Evolutionary conservation across 139 green algal genomes (phyloP).

Genomic region (Dunaliella sp.): DNA sequence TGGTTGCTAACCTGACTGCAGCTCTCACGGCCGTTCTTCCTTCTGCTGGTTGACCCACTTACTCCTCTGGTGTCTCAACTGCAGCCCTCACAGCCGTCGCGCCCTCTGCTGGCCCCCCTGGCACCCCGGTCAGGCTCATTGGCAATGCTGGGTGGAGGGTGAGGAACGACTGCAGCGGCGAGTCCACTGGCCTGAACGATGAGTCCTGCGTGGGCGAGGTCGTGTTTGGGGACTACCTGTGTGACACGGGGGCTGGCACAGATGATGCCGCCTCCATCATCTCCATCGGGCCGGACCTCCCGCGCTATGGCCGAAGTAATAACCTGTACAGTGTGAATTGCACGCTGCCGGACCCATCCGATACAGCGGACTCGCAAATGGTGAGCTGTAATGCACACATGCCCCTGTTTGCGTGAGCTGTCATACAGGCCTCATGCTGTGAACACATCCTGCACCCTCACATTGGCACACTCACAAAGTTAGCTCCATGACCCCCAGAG

Average conservation of each 20-base stretch:
- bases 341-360: not conserved
- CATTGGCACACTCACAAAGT: too few species aligned
- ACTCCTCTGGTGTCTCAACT: not conserved
- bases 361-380: not conserved
- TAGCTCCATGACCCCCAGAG: too few species aligned
- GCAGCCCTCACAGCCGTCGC: conserved; percentile 7
- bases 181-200: not conserved
- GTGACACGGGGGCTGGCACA: not conserved
- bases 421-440: too few species aligned
- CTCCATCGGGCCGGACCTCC: not conserved
- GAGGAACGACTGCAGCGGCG: not conserved
- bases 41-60: not conserved
- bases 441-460: too few species aligned
- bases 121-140: not conserved
- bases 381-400: not conserved
- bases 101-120: conserved; percentile 16
- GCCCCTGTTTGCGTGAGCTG: too few species aligned
- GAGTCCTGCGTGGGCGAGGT: conserved; percentile 12
- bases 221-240: conserved; percentile 22
- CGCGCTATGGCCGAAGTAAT: not conserved
- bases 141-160: not conserved
- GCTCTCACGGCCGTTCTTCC: not conserved
- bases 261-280: not conserved
- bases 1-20: not conserved
- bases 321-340: conserved; percentile 1